Base-by-base conservation (phyloP, 2,329 filamentous ascomycete species). In the Rosellinia necatrix region DNA sequence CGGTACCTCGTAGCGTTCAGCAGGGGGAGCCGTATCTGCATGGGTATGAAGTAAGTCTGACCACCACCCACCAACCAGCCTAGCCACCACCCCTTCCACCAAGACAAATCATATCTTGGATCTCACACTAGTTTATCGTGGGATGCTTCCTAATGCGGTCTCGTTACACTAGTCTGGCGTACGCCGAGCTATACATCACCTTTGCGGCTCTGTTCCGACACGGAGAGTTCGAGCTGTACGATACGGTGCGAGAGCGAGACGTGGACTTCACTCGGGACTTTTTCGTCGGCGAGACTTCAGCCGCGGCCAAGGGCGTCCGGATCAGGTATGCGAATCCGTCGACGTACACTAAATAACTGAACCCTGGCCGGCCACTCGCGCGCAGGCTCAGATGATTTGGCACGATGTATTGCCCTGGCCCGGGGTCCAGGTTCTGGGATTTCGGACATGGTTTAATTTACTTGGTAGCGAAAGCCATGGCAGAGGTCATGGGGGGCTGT, bases 231-330 rank as follows among this genome's bases (percentile, higher is more conserved):
- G 56, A 60, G 8, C 27, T 64, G 21, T 21, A 46, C 34, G 49
- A 64, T 12, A 59, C 56, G 10, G 17, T 58, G 17, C 35, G 53
- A 38, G 61, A 62, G 10, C 32, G 59, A 15, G 61, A 64, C 21
- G 52, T 63, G 2, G 61, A 64, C 24, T 58, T 62, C 25, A 38
- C 51, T 13, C 49, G 61, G 3, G 61, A 64, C 30, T 64, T 52
- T 29, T 61, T 64, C 17, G 54, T 62, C 22, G 61, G 61, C 10
- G 61, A 60, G 34, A 60, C 52, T 5, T 62, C 61, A 7, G 46
- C 43, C 3, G 6, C 38, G 3, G 27, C 29, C 2, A 53, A 56
- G 19, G 61, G 61, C 3, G 59, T 63, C 19, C 42, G 53, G 9
- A 32, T 63, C 10, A 61, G 27, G 29, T 57, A 61, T 13, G 34